Evolutionary conservation across 2,329 filamentous ascomycete species (phyloP), one percentile per base, ranked within the genome.

Genomic region (Aspergillus viridinutans): DNA sequence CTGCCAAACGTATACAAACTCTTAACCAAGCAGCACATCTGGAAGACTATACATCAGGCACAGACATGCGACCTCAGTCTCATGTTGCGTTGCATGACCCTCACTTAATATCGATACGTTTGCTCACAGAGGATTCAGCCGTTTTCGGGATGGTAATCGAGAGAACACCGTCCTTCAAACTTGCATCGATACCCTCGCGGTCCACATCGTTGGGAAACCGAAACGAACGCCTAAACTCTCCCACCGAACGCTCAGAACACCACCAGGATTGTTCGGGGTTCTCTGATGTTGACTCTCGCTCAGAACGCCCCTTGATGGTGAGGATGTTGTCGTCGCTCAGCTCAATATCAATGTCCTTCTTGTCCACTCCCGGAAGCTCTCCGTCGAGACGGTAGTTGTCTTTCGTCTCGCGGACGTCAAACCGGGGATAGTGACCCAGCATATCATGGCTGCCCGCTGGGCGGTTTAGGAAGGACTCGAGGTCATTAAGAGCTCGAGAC

Each of bases 301-400:
- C 75, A 26, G 67, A 66, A 43, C 66, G 71, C 42, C 79, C 78
- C 61, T 75, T 76, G 58, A 81, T 71, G 54, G 76, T 71, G 26
- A 81, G 67, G 23, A 76, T 80, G 51, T 77, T 72, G 17, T 74
- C 68, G 58, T 80, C 78, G 55, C 72, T 67, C 65, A 80, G 80
- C 51, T 79, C 75, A 51, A 81, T 76, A 52, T 74, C 69, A 54
- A 81, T 67, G 55, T 79, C 71, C 58, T 78, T 74, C 63, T 79
- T 75, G 25, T 70, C 68, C 55, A 80, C 68, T 14, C 79, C 79
- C 2, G 79, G 78, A 1, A 81, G 67, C 54, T 81, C 79, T 21
- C 78, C 78, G 55, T 80, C 75, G 10, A 81, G 70, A 53, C 75
- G 62, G 64, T 80, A 81, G 28, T 70, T 67, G 3, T 75, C 69